Evolutionary conservation across 2,329 filamentous ascomycete species (phyloP).

Genomic region (Macroventuria anomochaeta): DNA sequence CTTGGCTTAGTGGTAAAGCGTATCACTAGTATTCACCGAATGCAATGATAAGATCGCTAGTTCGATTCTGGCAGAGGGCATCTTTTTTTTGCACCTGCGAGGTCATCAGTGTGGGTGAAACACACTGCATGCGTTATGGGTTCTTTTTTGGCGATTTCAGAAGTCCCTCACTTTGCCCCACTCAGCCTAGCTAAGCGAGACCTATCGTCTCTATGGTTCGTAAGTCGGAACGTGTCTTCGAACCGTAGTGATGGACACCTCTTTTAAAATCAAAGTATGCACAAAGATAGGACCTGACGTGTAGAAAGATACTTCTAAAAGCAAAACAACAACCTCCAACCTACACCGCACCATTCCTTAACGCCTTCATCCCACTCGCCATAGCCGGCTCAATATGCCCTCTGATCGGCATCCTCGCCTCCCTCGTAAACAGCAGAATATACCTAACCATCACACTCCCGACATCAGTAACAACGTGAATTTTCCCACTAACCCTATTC

Average conservation of each 20-base stretch:
- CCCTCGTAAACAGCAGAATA: conserved; percentile 34
- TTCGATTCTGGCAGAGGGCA: conserved; percentile 21
- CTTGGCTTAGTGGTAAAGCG: conserved; percentile 23
- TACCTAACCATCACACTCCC: conserved; percentile 44
- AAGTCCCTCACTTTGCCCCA: neutral
- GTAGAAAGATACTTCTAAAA: no score
- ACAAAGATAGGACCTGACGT: no score
- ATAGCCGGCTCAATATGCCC: conserved; percentile 29
- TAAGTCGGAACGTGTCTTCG: no score
- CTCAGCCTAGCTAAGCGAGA: conserved; percentile 6
- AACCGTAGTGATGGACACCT: no score
- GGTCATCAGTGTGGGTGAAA: neutral
- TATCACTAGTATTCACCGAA: conserved; percentile 19
- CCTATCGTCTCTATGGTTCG: neutral
- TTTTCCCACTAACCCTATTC: conserved; percentile 23
- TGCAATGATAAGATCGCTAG: conserved; percentile 22
- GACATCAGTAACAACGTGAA: conserved; percentile 39
- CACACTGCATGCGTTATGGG: no score
- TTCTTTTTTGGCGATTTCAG: neutral
- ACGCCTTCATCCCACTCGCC: conserved; percentile 28
- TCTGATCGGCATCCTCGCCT: conserved; percentile 28
- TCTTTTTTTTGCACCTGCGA: neutral
- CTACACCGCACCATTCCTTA: conserved; percentile 25
- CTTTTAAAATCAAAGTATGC: no score
- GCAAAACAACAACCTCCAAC: no score